Evolutionary conservation across 116 monocot genomes (phyloP), one percentile per base, ranked within the genome.

Genomic region (Phalaenopsis hybrid): DNA sequence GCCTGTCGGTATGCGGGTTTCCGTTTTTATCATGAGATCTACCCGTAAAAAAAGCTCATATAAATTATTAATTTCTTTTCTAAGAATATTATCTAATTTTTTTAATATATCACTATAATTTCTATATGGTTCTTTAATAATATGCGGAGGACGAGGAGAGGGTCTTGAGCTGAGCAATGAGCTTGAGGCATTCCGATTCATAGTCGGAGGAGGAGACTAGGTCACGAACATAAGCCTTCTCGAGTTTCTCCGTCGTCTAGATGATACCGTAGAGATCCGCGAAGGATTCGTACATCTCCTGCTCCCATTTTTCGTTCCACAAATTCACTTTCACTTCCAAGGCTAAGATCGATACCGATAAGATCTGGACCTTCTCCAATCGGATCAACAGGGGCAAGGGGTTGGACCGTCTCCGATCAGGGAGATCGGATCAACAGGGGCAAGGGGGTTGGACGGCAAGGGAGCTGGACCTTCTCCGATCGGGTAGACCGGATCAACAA

Each of bases 201-300:
- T 96, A 92, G 31, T 89, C 91, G 74, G 91, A 80, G 45, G 96
- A 89, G 72, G 94, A 79, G 80, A 96, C 92, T 74, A 96, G 94
- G 77, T 96, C 96, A 55, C 96, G 90, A 57, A 96, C 94, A 91
- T 92, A 96, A 5, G 94, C 88, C 78, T 92, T 92, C 86, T 96
- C 94, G n/a, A 96, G 94, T 89, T 94, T 94, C 87, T 96, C 96
- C 43, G 94, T 89, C 9, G 94, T 91, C 81, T 90, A 91, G 89
- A 94, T 91, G 81, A 96, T 96, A 37, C 94, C 96, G 86, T 89
- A 96, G 23, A 96, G 96, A 77, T 96, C 96, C 20, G 96, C 94
- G 67, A 92, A 84, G 87, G 86, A 91, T 82, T 96, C 96, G 87
- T 90, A 92, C 84, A 89, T 85, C 85, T 94, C 96, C 65, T 91